Conservation (phyloP, 2,329 filamentous ascomycete species). For the Domatiomyces globalis region DNA sequence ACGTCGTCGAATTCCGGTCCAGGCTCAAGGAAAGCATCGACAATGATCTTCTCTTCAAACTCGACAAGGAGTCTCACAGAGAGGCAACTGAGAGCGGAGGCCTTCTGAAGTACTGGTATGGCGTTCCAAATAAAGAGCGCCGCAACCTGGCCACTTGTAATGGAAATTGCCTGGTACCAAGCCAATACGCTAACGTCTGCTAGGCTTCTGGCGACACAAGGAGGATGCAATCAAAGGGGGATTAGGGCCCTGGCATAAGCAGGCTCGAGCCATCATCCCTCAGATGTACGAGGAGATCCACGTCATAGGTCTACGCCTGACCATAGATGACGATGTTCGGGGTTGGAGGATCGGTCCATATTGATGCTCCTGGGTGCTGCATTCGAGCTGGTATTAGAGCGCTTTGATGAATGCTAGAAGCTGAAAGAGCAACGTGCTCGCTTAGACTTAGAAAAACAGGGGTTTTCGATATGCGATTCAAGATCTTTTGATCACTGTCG, state of each 20-base stretch:
- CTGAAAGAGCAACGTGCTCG: not conserved
- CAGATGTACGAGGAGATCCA: conserved; percentile 49
- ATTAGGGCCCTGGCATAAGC: conserved; percentile 41
- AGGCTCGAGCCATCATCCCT: conserved; percentile 36
- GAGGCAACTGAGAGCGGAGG: conserved; percentile 70
- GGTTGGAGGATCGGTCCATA: conserved; percentile 36
- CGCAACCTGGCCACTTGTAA: conserved; percentile 70
- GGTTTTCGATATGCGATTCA: too few relatives aligned
- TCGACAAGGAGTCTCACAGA: conserved; percentile 66
- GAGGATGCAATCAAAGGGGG: conserved; percentile 49
- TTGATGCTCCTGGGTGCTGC: not conserved
- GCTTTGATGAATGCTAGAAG: not conserved
- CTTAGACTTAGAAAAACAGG: not conserved
- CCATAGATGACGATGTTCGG: conserved; percentile 49
- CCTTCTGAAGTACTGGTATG: conserved; percentile 91
- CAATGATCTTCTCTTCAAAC: conserved; percentile 50
- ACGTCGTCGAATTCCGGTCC: conserved; percentile 73
- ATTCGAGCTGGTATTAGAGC: not conserved
- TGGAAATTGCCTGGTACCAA: conserved; percentile 15
- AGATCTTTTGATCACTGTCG: too few relatives aligned
- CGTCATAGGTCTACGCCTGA: conserved; percentile 49
- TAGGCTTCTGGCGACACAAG: conserved; percentile 51
- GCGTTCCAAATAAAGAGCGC: conserved; percentile 51
- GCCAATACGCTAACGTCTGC: conserved; percentile 26
- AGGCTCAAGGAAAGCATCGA: conserved; percentile 54